phyloP scores from a whole-genome alignment of 345 rosid genomes.

The Eucalyptus erythrocorys region DNA sequence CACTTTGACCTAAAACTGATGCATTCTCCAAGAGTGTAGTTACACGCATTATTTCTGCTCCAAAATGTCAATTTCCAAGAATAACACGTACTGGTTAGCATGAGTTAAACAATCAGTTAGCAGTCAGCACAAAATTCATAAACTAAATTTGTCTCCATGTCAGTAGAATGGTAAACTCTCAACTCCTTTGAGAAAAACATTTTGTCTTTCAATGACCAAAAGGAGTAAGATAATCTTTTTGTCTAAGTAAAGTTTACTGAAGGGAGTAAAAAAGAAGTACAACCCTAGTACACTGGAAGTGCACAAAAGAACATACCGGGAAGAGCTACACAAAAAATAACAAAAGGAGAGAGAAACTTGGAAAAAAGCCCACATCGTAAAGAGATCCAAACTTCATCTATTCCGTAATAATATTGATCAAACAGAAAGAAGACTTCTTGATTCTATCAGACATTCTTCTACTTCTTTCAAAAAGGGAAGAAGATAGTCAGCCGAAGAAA shows the following conservation, averaged over 20 bases:
- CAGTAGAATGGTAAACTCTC: constrained; percentile 38
- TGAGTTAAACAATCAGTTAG: constrained; percentile 56
- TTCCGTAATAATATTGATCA: not conserved
- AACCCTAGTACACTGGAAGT: not conserved
- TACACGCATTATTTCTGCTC: constrained; percentile 98
- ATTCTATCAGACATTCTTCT: not conserved
- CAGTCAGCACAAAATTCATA: constrained; percentile 46
- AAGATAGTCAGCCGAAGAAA: not conserved
- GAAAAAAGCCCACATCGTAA: not conserved
- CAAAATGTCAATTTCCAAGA: constrained; percentile 97
- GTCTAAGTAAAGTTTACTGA: not conserved
- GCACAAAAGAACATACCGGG: not conserved
- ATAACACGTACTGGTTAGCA: constrained; percentile 93
- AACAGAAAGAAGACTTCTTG: not conserved
- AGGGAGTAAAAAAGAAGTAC: not conserved
- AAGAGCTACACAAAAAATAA: not conserved
- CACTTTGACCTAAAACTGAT: constrained; percentile 94
- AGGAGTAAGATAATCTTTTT: not conserved
- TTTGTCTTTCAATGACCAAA: not conserved
- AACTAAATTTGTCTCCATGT: constrained; percentile 30
- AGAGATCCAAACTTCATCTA: not conserved
- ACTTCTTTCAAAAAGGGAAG: not conserved
- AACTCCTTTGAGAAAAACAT: constrained; percentile 1
- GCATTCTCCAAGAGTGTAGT: constrained; percentile 99
- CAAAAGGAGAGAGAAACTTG: not conserved